Base-by-base conservation (phyloP, 495 filamentous ascomycete genomes). In the Pyronema domesticum region DNA sequence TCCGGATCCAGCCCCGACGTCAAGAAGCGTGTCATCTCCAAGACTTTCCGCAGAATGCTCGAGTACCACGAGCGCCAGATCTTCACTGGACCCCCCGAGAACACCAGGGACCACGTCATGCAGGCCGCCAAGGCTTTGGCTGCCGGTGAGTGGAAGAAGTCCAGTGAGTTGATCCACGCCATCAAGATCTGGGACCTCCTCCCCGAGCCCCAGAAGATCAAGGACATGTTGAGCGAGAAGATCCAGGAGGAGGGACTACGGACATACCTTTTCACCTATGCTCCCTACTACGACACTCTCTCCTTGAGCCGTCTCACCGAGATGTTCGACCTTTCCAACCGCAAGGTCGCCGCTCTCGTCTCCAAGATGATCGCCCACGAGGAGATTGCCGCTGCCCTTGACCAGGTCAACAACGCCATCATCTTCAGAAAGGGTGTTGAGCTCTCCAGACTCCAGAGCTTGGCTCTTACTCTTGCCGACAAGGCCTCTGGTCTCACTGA, bases 111-210 rank as follows among this genome's bases (percentile, higher is more conserved):
- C 69, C 91, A 95, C 65, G 89, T 98, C 60, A 96, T 98, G 85
- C 91, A 95, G 72, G 87, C 86, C 37, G 94, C 91, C 55, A 94
- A 94, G 73, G 89, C 89, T 44, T 78, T 98, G 36, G 89, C 91
- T 46, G 87, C 86, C 10, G 91, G 91, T 37, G 91, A 98, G 66
- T 98, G 93, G 93, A 94, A 95, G 78, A 93, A 89, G 73, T 81
- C 87, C 18, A 86, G 82, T 13, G 76, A 83, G 51, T 88, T 94
- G 71, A 83, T 96, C 65, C 85, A 89, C 71, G 82, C 80, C 52
- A 98, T 98, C 74, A 96, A 96, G 79, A 96, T 96, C 68, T 98
- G 91, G 91, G 91, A 98, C 34, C 74, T 99, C 57, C 91, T 99
- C 79, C 79, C 88, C 55, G 75, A 84, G 60, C 80, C 86, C 34